phyloP scores from a whole-genome alignment of 164 flowering plant genomes.

The Umbellularia californica region DNA sequence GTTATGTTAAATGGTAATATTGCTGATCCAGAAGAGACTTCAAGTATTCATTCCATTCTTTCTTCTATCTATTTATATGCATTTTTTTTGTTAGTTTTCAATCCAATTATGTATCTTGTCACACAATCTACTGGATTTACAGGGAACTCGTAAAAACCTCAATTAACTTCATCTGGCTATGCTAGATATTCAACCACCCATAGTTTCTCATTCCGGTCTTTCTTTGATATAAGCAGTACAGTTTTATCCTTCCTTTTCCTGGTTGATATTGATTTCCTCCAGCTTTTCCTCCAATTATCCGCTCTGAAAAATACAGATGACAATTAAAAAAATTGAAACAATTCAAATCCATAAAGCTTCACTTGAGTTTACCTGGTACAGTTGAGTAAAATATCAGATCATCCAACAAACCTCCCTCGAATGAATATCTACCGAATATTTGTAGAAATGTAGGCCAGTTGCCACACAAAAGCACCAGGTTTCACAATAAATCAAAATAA shows the following conservation, averaged over 20 bases:
- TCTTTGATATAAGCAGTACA: too few species aligned
- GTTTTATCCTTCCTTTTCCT: not conserved
- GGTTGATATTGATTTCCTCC: slow-evolving; percentile 23
- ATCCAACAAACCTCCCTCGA: slow-evolving; percentile 78
- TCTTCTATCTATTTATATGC: too few species aligned
- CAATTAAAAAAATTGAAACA: not conserved
- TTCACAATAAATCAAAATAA: not conserved
- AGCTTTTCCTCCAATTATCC: slow-evolving; percentile 79
- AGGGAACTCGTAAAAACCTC: too few species aligned
- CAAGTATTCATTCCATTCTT: too few species aligned
- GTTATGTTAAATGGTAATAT: too few species aligned
- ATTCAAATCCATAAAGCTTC: not conserved
- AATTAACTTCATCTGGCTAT: too few species aligned
- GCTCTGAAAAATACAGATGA: slow-evolving; percentile 27
- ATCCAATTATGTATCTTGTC: too few species aligned
- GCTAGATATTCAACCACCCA: too few species aligned
- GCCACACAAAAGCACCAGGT: slow-evolving; percentile 37
- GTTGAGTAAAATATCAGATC: slow-evolving; percentile 79
- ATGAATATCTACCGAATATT: slow-evolving; percentile 50
- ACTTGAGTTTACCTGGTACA: slow-evolving; percentile 55
- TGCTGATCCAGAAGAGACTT: too few species aligned
- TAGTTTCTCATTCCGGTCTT: too few species aligned
- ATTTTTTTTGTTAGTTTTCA: too few species aligned
- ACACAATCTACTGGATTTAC: too few species aligned
- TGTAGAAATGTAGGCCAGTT: slow-evolving; percentile 96